Percentiles rank a stretch among this genome's conserved stretches.
phyloP scores from a whole-genome alignment of 2,329 filamentous ascomycete genomes.

The Esteya vermicola region DNA sequence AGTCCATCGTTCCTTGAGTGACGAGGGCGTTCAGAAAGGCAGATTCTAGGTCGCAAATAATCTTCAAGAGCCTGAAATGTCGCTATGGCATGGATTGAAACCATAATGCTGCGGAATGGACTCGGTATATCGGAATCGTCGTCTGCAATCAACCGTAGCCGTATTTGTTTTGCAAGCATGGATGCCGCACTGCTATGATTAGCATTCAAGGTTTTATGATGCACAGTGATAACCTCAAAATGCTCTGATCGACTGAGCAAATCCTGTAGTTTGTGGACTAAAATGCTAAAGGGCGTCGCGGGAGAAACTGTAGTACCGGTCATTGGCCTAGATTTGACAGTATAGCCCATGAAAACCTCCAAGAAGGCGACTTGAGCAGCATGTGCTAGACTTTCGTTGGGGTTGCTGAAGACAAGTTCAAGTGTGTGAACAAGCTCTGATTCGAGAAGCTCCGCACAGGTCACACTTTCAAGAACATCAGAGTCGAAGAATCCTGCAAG shows the following conservation, averaged over 20 bases:
- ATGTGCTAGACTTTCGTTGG: slow-evolving; percentile 44
- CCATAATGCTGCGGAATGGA: slow-evolving; percentile 87
- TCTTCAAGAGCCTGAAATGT: slow-evolving; percentile 96
- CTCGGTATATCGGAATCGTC: slow-evolving; percentile 82
- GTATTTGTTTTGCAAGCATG: slow-evolving; percentile 92
- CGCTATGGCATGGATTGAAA: slow-evolving; percentile 94
- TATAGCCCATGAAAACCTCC: slow-evolving; percentile 78
- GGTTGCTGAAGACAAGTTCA: slow-evolving; percentile 66
- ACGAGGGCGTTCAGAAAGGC: slow-evolving; percentile 59
- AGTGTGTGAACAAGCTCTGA: slow-evolving; percentile 80
- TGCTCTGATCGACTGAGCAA: slow-evolving; percentile 91
- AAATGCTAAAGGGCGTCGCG: slow-evolving; percentile 72
- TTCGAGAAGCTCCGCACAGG: slow-evolving; percentile 83
- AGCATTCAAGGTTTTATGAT: slow-evolving; percentile 80
- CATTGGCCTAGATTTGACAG: slow-evolving; percentile 49
- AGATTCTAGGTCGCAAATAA: slow-evolving; percentile 84
- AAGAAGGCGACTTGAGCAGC: slow-evolving; percentile 73
- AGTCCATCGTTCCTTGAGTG: slow-evolving; percentile 46
- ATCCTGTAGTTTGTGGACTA: slow-evolving; percentile 91
- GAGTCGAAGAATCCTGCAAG: slow-evolving; percentile 77
- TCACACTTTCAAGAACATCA: slow-evolving; percentile 82
- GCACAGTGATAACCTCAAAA: slow-evolving; percentile 93
- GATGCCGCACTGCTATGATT: slow-evolving; percentile 84
- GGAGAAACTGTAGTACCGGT: slow-evolving; percentile 54
- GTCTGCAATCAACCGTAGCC: slow-evolving; percentile 76